Evolutionary conservation across 2,329 filamentous ascomycete species (phyloP), one percentile per base, ranked within the genome.

Genomic region (Niveomyces coronatus): DNA sequence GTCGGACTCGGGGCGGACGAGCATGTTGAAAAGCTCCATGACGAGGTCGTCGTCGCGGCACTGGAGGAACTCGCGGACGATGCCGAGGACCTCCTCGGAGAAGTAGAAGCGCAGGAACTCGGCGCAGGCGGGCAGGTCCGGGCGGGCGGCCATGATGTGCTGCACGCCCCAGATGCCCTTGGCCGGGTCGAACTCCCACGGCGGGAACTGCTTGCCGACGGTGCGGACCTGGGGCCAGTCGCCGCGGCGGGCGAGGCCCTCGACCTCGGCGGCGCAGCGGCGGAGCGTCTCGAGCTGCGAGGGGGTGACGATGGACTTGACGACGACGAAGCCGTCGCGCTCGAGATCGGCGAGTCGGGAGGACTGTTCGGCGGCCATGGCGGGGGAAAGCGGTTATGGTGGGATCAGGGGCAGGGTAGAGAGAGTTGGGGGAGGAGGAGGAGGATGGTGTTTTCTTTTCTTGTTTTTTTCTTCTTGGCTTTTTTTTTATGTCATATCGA

Each of bases 111-210:
- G 56, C 5, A 77, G 71, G 58, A 88, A 93, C 3, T 68, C 55
- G 3, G 67, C 57, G 43, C 74, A 68, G 38, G 73, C 70, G 0
- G 76, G 71, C 48, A 89, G 74, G 2, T 69, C 64, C 0, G 85
- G 85, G 57, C 88, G n/a, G n/a, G n/a, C n/a, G n/a, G n/a, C 80
- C 51, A 94, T 68, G 5, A 94, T 70, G 58, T 88, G 83, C 65
- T 94, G 86, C 3, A 93, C 81, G 45, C 85, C 86, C 87, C 86
- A 94, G 58, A 94, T 93, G 15, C 85, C 85, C 36, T 68, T 57
- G 3, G 64, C 63, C 2, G 68, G 63, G 35, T 67, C 65, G n/a
- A 66, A 67, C 4, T 72, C 65, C 86, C 86, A 94, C 0, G 87
- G 87, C 1, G 86, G 87, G 62, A 94, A 94, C 60, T 94, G 86